Evolutionary conservation across 305 asterid species (phyloP).

Genomic region (Rubia balearica): DNA sequence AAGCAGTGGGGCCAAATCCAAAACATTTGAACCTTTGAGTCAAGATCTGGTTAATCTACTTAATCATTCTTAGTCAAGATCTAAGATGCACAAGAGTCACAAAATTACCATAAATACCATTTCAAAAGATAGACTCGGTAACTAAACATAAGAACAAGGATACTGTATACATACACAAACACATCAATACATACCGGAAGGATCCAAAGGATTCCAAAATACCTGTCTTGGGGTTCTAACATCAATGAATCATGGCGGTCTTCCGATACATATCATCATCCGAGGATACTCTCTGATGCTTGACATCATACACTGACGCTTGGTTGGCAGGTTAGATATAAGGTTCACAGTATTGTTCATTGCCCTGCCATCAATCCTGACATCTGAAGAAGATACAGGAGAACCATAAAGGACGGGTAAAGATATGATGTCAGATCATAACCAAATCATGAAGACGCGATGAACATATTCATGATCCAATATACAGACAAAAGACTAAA

Average conservation of each 20-base stretch:
- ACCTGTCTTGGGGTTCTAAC: conserved; percentile 56
- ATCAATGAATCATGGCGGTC: conserved; percentile 63
- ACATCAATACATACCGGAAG: too few relatives aligned
- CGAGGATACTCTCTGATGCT: conserved; percentile 86
- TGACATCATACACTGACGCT: conserved; percentile 42
- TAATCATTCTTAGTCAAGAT: too few relatives aligned
- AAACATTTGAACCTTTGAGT: neutral
- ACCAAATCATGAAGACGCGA: neutral
- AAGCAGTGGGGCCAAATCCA: neutral
- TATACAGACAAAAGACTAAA: neutral
- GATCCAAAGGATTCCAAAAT: conserved; percentile 64
- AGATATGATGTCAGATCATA: neutral
- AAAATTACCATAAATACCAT: too few relatives aligned
- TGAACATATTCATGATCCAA: neutral
- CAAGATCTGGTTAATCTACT: too few relatives aligned
- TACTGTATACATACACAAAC: too few relatives aligned
- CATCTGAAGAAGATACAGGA: conserved; percentile 52
- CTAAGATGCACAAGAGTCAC: too few relatives aligned
- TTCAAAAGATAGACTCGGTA: too few relatives aligned
- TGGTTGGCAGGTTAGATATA: conserved; percentile 58
- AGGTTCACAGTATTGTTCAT: conserved; percentile 59
- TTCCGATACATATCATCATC: conserved; percentile 96
- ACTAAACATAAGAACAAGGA: too few relatives aligned
- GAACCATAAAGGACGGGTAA: neutral
- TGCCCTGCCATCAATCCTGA: conserved; percentile 67